These are phyloP conservation scores for Populus ilicifolia DNA, from an alignment of 345 rosid species.

Conservation along the genomic window DNA sequence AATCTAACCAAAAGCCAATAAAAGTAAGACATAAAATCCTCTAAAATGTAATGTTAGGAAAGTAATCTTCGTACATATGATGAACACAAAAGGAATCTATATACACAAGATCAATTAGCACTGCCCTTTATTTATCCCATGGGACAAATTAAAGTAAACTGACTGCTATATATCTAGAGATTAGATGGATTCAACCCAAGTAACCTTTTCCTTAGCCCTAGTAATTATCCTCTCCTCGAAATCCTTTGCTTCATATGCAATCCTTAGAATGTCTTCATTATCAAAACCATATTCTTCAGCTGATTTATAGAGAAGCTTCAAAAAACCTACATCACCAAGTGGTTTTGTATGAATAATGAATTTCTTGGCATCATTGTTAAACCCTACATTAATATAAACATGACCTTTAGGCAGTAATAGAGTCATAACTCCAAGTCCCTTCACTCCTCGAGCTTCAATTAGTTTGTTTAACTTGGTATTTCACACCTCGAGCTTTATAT, in stretches of 20 bases:
- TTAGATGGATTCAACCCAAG: conserved; percentile 4
- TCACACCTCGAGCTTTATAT: background rate
- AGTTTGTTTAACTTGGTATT: conserved; percentile 15
- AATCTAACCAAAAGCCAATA: too few species aligned
- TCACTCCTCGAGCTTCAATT: conserved; percentile 1
- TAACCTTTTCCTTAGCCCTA: conserved; percentile 9
- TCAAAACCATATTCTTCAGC: conserved; percentile 41
- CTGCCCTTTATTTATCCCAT: background rate
- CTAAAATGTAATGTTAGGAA: too few species aligned
- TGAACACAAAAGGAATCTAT: background rate
- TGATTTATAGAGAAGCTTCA: conserved; percentile 30
- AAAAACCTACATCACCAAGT: conserved; percentile 30
- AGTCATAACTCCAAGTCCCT: background rate
- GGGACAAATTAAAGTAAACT: too few species aligned
- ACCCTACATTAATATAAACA: conserved; percentile 32
- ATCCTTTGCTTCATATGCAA: conserved; percentile 30
- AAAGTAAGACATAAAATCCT: background rate
- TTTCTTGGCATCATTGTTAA: conserved; percentile 6
- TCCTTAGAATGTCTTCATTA: conserved; percentile 32
- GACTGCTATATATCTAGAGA: background rate
- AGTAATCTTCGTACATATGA: too few species aligned
- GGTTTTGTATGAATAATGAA: conserved; percentile 30
- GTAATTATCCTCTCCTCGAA: conserved; percentile 36
- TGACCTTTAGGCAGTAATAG: conserved; percentile 27
- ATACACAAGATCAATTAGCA: background rate